Percentiles rank a stretch among this genome's conserved stretches.
Conservation (phyloP, 164 flowering plant species). For the Cinnamomum micranthum region DNA sequence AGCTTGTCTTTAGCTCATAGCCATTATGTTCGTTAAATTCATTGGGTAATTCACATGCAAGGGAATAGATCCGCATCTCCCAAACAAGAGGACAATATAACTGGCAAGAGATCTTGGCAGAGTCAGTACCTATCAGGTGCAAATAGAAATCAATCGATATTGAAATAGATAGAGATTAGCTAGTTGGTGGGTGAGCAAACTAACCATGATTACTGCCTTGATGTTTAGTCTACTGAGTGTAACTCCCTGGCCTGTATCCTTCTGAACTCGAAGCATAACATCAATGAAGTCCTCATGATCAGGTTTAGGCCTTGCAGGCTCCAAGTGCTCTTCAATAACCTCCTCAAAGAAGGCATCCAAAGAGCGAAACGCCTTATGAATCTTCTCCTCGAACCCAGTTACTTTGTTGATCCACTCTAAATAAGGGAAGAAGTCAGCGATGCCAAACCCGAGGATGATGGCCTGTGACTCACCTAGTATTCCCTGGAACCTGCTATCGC, state of each 20-base stretch:
- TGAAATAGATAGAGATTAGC: not conserved
- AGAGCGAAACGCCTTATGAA: conserved; percentile 20
- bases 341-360: conserved; percentile 45
- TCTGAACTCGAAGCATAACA: conserved; percentile 41
- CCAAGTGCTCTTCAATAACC: conserved; percentile 39
- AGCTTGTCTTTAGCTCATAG: too few relatives aligned
- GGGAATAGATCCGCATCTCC: too few relatives aligned
- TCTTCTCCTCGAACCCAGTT: conserved; percentile 39
- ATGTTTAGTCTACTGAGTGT: conserved; percentile 4
- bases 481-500: not conserved
- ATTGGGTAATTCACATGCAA: too few relatives aligned
- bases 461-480: conserved; percentile 3
- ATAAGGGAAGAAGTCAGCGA: conserved; percentile 62
- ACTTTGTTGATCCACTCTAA: conserved; percentile 35
- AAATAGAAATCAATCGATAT: not conserved
- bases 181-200: not conserved
- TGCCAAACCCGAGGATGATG: conserved; percentile 2
- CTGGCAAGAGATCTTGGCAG: too few relatives aligned
- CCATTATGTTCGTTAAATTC: too few relatives aligned
- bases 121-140: too few relatives aligned
- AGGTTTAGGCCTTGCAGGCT: conserved; percentile 1
- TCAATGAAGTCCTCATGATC: conserved; percentile 49
- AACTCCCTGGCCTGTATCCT: not conserved
- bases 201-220: conserved; percentile 14
- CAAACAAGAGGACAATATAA: too few relatives aligned